phyloP scores from a whole-genome alignment of 1,284 basidiomycete species.

The Flammula alnicola region DNA sequence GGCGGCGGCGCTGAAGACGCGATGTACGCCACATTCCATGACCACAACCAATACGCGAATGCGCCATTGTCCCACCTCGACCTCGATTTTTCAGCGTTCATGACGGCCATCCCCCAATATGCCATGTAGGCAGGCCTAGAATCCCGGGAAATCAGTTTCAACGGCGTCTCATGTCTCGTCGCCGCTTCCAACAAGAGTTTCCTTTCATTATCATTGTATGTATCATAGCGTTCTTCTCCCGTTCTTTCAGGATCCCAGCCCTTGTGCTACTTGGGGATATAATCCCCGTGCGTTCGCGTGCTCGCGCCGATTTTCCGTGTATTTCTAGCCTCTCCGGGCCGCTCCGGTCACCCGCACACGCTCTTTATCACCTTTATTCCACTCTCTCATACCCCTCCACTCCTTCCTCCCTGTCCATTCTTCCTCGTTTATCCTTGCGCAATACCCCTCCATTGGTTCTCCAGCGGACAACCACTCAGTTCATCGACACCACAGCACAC shows the following conservation, averaged over 20 bases:
- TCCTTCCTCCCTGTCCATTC: slow-evolving; percentile 9
- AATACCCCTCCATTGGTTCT: slow-evolving; percentile 3
- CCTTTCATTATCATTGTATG: slow-evolving; percentile 29
- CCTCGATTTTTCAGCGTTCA: slow-evolving; percentile 30
- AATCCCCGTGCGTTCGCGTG: slow-evolving; percentile 7
- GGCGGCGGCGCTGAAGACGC: slow-evolving; percentile 14
- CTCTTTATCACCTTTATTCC: neutral
- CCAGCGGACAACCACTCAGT: slow-evolving; percentile 11
- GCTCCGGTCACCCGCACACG: too few species aligned
- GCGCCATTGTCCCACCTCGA: slow-evolving; percentile 19
- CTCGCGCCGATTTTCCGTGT: slow-evolving; percentile 16
- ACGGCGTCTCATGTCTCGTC: neutral
- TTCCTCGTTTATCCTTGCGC: slow-evolving; percentile 1
- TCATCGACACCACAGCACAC: slow-evolving; percentile 10
- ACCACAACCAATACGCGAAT: slow-evolving; percentile 10
- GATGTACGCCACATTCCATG: slow-evolving; percentile 14
- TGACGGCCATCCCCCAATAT: slow-evolving; percentile 26
- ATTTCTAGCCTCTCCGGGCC: slow-evolving; percentile 12
- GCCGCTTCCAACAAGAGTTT: neutral
- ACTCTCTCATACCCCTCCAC: neutral
- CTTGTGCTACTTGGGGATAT: slow-evolving; percentile 10
- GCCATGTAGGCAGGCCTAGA: slow-evolving; percentile 15
- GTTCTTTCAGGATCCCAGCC: slow-evolving; percentile 1
- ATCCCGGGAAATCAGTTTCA: neutral
- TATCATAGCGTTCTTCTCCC: slow-evolving; percentile 23